phyloP scores from a whole-genome alignment of 2,329 filamentous ascomycete species.

The Pyrenochaeta sp. region DNA sequence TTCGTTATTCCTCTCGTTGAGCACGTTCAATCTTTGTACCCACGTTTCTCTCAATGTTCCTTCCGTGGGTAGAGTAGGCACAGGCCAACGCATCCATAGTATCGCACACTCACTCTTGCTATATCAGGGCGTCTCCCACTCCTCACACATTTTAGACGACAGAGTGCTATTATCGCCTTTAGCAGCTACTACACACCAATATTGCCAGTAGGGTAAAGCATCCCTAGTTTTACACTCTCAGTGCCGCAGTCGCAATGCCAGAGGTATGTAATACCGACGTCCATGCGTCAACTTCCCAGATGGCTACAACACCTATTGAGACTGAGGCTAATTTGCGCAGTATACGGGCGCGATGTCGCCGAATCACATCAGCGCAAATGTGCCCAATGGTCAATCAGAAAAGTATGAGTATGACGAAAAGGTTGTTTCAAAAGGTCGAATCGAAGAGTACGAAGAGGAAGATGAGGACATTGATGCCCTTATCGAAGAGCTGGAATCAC shows the following conservation, averaged over 20 bases:
- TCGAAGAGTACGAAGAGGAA: conserved; percentile 71
- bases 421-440: conserved; percentile 1
- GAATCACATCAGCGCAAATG: neutral
- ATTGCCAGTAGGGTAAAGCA: neutral
- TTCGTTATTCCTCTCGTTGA: neutral
- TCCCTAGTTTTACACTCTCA: neutral
- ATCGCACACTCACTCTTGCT: neutral
- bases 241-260: neutral
- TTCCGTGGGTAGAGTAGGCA: neutral
- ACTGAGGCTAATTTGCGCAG: neutral
- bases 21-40: neutral
- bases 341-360: neutral
- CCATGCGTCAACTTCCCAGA: neutral
- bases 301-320: neutral
- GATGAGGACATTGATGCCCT: conserved; percentile 86
- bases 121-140: neutral
- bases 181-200: neutral
- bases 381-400: neutral
- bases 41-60: neutral
- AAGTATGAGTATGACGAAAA: conserved; percentile 13
- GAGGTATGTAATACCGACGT: neutral
- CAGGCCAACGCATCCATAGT: neutral
- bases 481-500: conserved; percentile 85
- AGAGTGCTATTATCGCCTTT: neutral
- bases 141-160: neutral